Evolutionary conservation across 2,329 filamentous ascomycete species (phyloP).

Genomic region (Teratosphaeria viscida): DNA sequence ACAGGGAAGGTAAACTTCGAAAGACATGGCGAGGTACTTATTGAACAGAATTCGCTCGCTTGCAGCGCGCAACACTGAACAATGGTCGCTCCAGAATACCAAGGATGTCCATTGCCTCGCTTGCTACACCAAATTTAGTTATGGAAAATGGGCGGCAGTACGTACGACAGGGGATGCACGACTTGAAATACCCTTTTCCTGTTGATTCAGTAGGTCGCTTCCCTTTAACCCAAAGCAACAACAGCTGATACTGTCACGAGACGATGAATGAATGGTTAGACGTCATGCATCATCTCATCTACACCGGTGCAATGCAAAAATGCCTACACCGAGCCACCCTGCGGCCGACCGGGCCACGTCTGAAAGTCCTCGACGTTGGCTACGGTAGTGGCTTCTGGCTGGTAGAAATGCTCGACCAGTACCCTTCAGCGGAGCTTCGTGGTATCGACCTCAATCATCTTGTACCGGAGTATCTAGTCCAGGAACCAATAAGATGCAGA

Average conservation of each 20-base stretch:
- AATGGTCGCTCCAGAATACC: neutral
- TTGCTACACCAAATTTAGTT: neutral
- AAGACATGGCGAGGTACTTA: neutral
- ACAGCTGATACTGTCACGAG: neutral
- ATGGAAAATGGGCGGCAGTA: neutral
- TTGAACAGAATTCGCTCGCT: neutral
- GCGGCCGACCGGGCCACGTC: neutral
- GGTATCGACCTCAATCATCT: conserved; percentile 14
- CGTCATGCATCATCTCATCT: conserved; percentile 5
- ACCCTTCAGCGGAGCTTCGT: conserved; percentile 14
- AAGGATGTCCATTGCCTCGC: neutral
- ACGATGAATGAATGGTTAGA: conserved; percentile 7
- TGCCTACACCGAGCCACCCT: conserved; percentile 1
- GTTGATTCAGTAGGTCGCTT: neutral
- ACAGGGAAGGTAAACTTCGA: neutral
- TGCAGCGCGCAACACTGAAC: neutral
- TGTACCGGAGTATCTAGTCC: neutral
- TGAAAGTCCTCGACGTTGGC: conserved; percentile 53
- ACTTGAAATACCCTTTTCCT: conserved; percentile 2
- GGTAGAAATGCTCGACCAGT: conserved; percentile 68
- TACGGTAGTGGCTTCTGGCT: conserved; percentile 89
- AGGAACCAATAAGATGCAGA: neutral
- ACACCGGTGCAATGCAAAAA: neutral
- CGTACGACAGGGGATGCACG: neutral
- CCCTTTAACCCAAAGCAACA: neutral